These are phyloP conservation scores for Madurella mycetomatis DNA, from an alignment of 2,329 filamentous ascomycete species.

Conservation along the genomic window DNA sequence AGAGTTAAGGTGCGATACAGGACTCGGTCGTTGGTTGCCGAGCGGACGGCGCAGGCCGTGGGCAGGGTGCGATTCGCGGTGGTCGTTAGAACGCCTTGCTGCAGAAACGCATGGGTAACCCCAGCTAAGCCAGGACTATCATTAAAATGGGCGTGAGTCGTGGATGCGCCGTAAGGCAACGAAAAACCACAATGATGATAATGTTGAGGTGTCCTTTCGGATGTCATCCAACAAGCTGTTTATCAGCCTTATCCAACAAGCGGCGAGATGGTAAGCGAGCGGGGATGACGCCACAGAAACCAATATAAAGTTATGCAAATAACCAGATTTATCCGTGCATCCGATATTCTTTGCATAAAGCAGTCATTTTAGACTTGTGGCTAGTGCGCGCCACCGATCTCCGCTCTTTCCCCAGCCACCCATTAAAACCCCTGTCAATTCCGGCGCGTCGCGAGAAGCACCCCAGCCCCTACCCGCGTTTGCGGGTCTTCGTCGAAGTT, in stretches of 20 bases:
- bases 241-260: background rate
- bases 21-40: background rate
- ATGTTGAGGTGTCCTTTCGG: conserved; percentile 24
- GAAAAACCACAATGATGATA: conserved; percentile 8
- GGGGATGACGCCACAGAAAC: conserved; percentile 3
- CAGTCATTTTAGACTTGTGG: background rate
- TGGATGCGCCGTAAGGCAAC: background rate
- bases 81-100: background rate
- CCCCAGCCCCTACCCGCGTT: conserved; percentile 4
- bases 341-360: background rate
- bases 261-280: conserved; percentile 1
- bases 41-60: background rate
- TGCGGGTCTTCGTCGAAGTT: conserved; percentile 3
- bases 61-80: conserved; percentile 6
- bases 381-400: background rate
- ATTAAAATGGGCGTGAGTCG: background rate
- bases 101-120: background rate
- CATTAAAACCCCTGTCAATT: conserved; percentile 17
- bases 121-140: background rate
- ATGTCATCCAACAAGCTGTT: conserved; percentile 2
- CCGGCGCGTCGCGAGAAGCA: conserved; percentile 14
- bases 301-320: conserved; percentile 11
- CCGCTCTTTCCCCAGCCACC: conserved; percentile 18
- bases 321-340: background rate
- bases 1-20: background rate